These are phyloP conservation scores for Aspergillus fumigatus DNA, from an alignment of 2,329 filamentous ascomycete genomes.

Conservation along the genomic window DNA sequence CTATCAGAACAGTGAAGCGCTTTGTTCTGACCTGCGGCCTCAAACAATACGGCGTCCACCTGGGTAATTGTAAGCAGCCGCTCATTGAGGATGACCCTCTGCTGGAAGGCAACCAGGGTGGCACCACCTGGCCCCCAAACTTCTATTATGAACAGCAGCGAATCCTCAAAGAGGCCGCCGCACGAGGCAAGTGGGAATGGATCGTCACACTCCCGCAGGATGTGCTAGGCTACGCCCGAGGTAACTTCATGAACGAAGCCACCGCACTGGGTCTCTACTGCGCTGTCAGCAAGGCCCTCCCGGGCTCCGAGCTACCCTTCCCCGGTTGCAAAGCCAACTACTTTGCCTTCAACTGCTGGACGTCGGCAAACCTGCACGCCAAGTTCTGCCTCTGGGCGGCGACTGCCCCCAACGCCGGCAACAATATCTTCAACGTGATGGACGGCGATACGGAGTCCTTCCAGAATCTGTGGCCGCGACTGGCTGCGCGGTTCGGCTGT, in stretches of 20 bases:
- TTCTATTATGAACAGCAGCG: constrained; percentile 52
- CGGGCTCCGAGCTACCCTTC: constrained; percentile 27
- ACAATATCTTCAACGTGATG: constrained; percentile 41
- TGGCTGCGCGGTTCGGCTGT: constrained; percentile 34
- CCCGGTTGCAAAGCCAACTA: constrained; percentile 33
- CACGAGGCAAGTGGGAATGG: constrained; percentile 35
- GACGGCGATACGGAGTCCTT: constrained; percentile 38
- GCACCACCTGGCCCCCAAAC: constrained; percentile 39
- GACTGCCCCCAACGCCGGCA: constrained; percentile 23
- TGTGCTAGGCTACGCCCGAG: constrained; percentile 41
- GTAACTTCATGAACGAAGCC: constrained; percentile 42
- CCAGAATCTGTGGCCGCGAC: constrained; percentile 40
- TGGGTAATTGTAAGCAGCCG: constrained; percentile 46
- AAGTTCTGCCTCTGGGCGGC: constrained; percentile 36
- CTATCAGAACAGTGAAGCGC: constrained; percentile 41
- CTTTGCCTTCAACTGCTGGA: constrained; percentile 31
- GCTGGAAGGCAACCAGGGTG: constrained; percentile 27
- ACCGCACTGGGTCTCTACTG: constrained; percentile 40
- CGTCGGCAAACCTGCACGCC: constrained; percentile 31
- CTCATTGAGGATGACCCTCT: constrained; percentile 46
- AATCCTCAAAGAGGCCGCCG: constrained; percentile 34
- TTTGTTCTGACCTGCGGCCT: constrained; percentile 47
- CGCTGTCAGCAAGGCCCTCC: constrained; percentile 25
- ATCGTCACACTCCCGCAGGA: constrained; percentile 44
- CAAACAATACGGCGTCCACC: constrained; percentile 53